These are phyloP conservation scores for Syncephalis fuscata DNA, from an alignment of 371 early-diverging fungal genomes.

Conservation along the genomic window DNA sequence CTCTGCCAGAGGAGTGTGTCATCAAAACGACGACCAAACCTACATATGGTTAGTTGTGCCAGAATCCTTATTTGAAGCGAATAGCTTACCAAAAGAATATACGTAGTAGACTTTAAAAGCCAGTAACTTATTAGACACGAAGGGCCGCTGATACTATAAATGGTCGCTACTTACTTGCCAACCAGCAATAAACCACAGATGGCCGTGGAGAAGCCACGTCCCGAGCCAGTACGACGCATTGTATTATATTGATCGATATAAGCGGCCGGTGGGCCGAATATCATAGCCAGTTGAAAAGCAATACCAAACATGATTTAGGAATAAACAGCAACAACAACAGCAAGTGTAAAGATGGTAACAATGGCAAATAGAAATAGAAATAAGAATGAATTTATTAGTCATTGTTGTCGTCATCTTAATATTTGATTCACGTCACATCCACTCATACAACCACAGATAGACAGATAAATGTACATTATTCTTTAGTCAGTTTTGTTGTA, in stretches of 20 bases:
- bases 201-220: constrained; percentile 17
- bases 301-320: constrained; percentile 5
- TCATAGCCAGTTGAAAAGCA: constrained; percentile 5
- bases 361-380: not conserved
- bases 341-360: constrained; percentile 4
- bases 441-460: too few relatives aligned
- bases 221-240: constrained; percentile 3
- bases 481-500: too few relatives aligned
- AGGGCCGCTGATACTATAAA: too few relatives aligned
- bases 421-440: too few relatives aligned
- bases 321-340: too few relatives aligned
- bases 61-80: constrained; percentile 3
- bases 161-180: constrained; percentile 18
- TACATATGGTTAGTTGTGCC: constrained; percentile 2
- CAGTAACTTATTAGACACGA: not conserved
- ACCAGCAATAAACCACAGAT: constrained; percentile 21
- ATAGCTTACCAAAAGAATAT: constrained; percentile 46
- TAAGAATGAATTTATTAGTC: too few relatives aligned
- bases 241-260: constrained; percentile 7
- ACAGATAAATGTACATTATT: too few relatives aligned
- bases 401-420: too few relatives aligned
- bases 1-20: constrained; percentile 33
- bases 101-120: constrained; percentile 25
- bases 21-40: constrained; percentile 37
- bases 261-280: constrained; percentile 7